Conservation (phyloP, 176 grass and related monocot species). For the Ampelocalamus luodianensis region DNA sequence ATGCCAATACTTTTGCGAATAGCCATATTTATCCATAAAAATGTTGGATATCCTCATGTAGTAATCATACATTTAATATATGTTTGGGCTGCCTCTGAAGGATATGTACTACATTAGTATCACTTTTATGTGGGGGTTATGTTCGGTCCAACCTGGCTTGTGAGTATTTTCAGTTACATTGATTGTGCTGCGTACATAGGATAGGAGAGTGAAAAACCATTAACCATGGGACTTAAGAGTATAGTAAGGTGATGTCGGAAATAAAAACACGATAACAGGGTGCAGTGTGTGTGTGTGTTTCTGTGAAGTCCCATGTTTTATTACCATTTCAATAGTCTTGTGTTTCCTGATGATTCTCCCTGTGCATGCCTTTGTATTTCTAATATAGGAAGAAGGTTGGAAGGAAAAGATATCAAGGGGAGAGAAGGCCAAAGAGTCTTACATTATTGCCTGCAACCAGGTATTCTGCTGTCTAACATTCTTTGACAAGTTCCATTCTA, state of each 20-base stretch:
- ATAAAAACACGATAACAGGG: no score
- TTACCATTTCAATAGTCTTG: neutral
- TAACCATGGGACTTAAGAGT: no score
- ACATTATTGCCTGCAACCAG: conserved; percentile 45
- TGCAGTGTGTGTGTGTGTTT: no score
- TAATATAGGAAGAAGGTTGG: conserved; percentile 49
- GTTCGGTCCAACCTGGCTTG: neutral
- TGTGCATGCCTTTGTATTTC: conserved; percentile 51
- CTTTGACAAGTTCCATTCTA: conserved; percentile 38
- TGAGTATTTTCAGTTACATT: neutral
- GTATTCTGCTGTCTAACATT: conserved; percentile 34
- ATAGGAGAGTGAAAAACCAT: no score
- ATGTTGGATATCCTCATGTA: neutral
- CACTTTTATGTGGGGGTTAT: no score
- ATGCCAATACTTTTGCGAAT: neutral
- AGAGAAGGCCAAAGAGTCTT: conserved; percentile 37
- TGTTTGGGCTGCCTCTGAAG: no score
- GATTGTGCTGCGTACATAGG: neutral
- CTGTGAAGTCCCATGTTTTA: no score
- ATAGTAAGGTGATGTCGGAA: no score
- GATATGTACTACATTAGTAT: no score
- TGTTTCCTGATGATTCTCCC: conserved; percentile 42
- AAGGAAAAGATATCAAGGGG: neutral
- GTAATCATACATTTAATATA: conserved; percentile 15
- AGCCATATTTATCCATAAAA: neutral